Base-by-base conservation (phyloP, 129 eudicot genomes). In the Escallonia herrerae region DNA sequence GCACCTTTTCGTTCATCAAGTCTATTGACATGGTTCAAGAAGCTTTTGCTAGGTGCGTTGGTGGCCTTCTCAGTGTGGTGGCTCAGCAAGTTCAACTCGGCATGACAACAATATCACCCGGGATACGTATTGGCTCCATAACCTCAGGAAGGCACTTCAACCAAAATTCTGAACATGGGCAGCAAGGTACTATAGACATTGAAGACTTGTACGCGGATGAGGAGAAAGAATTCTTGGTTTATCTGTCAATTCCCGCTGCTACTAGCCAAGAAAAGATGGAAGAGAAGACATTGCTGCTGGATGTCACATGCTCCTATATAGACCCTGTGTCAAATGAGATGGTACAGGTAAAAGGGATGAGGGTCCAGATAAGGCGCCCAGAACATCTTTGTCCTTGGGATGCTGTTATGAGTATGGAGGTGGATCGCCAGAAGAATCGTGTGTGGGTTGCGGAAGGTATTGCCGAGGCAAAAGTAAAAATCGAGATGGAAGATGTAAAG, bases 1-100 rank as follows among this genome's bases (percentile, higher is more conserved):
- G 80, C 9, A 79, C 84, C 39, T 79, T 74, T 43, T 79, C 84
- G 44, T 79, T 69, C 55, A 71, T 80, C 11, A 75, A 80, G 72
- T 70, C 81, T 6, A 71, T 63, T 39, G 69, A 12, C 41, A 52
- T 71, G 7, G 73, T 74, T 39, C 72, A 79, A 60, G 76, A 69
- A 46, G 82, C 83, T 2, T 74, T 79, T 54, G 83, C 83, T 4
- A 39, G 72, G 72, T 79, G 84, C 67, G 75, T 79, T 6, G 84
- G 84, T 43, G 83, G 83, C 8, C 80, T 79, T 6, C 76, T 79
- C 8, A 79, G 84, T 49, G 84, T 79, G 8, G 75, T 75, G 15
- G 56, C 53, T 10, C 80, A 75, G 62, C 59, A 80, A 54, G 66
- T 66, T 33, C 59, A 47, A 8, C 62, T 80, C 9, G 33, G 45